A percentile compares a stretch with the other conserved stretches of the same genome.
These are phyloP conservation scores for Scenedesmus sp. DNA, from an alignment of 163 green algal genomes.

Conservation along the genomic window DNA sequence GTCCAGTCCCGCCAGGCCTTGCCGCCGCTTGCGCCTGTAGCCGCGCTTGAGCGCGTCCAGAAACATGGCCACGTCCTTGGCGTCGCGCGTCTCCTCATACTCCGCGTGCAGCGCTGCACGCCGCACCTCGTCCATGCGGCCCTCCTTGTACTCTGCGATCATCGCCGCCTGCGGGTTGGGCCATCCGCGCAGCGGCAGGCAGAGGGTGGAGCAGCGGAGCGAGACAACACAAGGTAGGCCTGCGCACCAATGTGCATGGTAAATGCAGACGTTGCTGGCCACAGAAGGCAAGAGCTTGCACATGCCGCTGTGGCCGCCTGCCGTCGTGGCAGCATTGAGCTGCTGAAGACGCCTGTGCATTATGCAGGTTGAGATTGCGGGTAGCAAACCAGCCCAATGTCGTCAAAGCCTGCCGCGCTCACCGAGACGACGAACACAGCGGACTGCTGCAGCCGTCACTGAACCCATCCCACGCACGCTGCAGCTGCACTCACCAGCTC, in stretches of 20 bases:
- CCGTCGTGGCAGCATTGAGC: too few species aligned
- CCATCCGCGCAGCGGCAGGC: neutral
- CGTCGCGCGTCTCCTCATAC: constrained; percentile 51
- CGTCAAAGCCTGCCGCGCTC: too few species aligned
- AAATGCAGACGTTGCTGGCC: too few species aligned
- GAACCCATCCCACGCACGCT: too few species aligned
- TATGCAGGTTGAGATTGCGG: too few species aligned
- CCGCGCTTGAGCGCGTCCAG: constrained; percentile 58
- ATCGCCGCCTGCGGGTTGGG: constrained; percentile 49
- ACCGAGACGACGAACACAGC: too few species aligned
- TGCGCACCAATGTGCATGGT: too few species aligned
- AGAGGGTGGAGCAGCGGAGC: neutral
- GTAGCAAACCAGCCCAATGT: too few species aligned
- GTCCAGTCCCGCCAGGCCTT: constrained; percentile 22
- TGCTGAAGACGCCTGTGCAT: too few species aligned
- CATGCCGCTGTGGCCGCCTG: too few species aligned
- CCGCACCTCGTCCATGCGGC: constrained; percentile 48
- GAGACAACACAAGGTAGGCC: too few species aligned
- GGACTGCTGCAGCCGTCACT: neutral
- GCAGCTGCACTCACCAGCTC: constrained; percentile 35
- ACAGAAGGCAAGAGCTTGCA: too few species aligned
- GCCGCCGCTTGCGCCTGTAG: constrained; percentile 53
- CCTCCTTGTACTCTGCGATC: constrained; percentile 49
- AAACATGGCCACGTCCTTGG: constrained; percentile 45
- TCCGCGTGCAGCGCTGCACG: constrained; percentile 50